These are phyloP conservation scores for Ephemerocybe angulata DNA, from an alignment of 768 basidiomycete species.

Conservation along the genomic window DNA sequence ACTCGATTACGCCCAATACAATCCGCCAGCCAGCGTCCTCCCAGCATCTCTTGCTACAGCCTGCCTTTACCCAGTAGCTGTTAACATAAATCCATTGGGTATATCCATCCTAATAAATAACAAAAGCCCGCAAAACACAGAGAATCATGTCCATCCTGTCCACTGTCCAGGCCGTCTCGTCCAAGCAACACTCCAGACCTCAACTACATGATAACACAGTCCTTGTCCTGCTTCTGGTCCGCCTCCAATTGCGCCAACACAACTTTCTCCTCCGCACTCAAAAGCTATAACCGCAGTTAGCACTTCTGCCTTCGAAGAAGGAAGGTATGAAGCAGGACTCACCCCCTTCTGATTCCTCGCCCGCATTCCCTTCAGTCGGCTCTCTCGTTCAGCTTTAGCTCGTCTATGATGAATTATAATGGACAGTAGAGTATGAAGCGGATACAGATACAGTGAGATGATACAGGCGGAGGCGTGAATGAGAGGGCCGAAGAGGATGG, in stretches of 20 bases:
- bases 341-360: conserved; percentile 76
- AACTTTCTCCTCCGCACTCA: conserved; percentile 63
- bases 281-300: conserved; percentile 38
- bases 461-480: conserved; percentile 19
- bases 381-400: conserved; percentile 71
- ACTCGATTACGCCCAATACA: background rate
- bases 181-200: background rate
- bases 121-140: background rate
- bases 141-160: background rate
- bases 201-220: conserved; percentile 55
- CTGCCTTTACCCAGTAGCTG: no score
- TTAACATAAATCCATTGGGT: background rate
- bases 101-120: conserved; percentile 11
- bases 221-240: conserved; percentile 39
- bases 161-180: background rate
- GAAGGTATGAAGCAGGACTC: conserved; percentile 30
- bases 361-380: conserved; percentile 64
- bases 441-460: conserved; percentile 23
- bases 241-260: conserved; percentile 51
- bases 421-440: no score
- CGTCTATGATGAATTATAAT: conserved; percentile 40
- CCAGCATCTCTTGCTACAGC: no score
- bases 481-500: background rate
- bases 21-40: no score
- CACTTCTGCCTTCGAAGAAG: no score